A percentile compares a stretch with the other conserved stretches of the same genome.
Conservation (phyloP, 1,139 yeast species). For the Protomyces arabidopsidicola region DNA sequence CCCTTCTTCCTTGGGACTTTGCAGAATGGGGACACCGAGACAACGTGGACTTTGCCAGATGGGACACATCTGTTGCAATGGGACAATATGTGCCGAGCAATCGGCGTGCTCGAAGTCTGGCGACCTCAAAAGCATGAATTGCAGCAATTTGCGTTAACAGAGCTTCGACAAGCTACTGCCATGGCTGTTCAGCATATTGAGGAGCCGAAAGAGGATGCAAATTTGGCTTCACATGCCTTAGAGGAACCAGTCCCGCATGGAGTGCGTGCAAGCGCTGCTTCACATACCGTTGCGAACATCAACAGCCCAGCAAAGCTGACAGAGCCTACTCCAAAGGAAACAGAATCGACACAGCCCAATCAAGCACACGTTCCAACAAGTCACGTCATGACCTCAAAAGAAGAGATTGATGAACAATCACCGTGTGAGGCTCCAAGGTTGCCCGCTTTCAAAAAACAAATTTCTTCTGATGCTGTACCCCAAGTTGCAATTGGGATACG, state of each 20-base stretch:
- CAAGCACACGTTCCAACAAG: too few relatives aligned
- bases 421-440: neutral
- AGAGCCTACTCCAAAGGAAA: neutral
- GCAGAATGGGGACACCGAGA: neutral
- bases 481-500: neutral
- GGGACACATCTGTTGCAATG: neutral
- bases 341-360: neutral
- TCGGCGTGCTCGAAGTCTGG: neutral
- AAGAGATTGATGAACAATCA: neutral
- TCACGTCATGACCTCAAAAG: neutral
- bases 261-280: neutral
- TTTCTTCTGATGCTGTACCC: neutral
- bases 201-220: neutral
- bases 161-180: neutral
- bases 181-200: neutral
- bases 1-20: neutral
- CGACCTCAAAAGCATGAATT: neutral
- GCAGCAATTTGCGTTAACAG: neutral
- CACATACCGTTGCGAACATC: neutral
- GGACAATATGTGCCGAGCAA: neutral
- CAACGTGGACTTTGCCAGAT: neutral
- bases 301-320: neutral
- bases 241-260: neutral
- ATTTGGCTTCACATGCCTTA: neutral
- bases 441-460: neutral